Evolutionary conservation across 2,329 filamentous ascomycete species (phyloP), one percentile per base, ranked within the genome.

Genomic region (Epichloe glyceriae): DNA sequence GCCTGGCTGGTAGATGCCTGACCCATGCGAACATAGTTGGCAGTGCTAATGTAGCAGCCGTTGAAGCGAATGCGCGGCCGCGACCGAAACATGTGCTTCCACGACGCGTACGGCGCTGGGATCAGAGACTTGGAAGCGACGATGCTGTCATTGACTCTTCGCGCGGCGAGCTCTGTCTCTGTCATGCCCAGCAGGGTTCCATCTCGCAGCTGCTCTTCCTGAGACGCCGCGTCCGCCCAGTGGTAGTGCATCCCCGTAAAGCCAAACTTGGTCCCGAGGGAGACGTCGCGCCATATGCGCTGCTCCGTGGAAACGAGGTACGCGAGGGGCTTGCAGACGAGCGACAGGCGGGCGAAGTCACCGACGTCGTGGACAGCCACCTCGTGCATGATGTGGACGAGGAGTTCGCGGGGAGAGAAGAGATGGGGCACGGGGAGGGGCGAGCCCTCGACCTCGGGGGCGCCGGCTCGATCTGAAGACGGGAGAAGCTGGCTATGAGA

Each of bases 31-130:
- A 88, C 82, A 69, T 98, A 98, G 70, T 97, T 97, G 53, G 95
- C 89, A 0, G 91, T 97, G 66, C 83, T 88, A 67, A 98, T 97
- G 70, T 98, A 98, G 68, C 88, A 86, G 26, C 93, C 93, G 61
- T 93, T 93, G 73, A 95, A 98, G 52, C 93, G 87, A 53, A 97
- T 77, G 42, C 93, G 83, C 2, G 93, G 91, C 14, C 89, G 85
- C 5, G 74, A 72, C 39, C 85, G 86, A 70, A 95, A 95, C 72
- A 95, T 87, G 49, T 71, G 67, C 60, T 78, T 70, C 79, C 80
- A 84, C 2, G 76, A 67, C 3, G 67, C 61, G 59, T 81, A 82
- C 0, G 60, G 3, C 63, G 62, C 1, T 67, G 67, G 45, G 20
- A 73, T 64, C 34, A 79, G 66, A 3, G 68, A 62, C 17, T 64